phyloP scores from a whole-genome alignment of 2,329 filamentous ascomycete species.

The Mycogone perniciosa region DNA sequence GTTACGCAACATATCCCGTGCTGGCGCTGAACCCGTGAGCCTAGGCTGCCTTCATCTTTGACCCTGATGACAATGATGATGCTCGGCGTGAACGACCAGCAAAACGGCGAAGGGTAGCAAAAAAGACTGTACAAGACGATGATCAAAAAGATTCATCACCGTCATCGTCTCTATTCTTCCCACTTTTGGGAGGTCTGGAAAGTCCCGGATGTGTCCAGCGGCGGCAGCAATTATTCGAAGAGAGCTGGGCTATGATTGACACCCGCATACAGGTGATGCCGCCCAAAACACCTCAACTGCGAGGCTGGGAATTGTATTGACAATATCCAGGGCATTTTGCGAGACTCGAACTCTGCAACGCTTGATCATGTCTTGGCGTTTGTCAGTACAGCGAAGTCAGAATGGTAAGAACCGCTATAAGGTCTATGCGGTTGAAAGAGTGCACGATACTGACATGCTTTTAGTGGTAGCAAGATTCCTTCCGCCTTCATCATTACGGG shows the following conservation, averaged over 20 bases:
- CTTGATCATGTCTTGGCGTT: constrained; percentile 53
- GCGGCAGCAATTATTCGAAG: constrained; percentile 54
- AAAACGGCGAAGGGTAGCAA: constrained; percentile 52
- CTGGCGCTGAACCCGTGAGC: not conserved
- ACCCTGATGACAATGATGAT: constrained; percentile 38
- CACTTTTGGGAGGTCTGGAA: constrained; percentile 51
- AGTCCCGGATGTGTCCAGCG: constrained; percentile 40
- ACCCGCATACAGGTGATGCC: constrained; percentile 47
- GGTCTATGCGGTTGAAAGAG: not conserved
- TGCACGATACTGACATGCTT: not conserved
- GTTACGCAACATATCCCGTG: constrained; percentile 11
- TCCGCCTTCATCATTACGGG: constrained; percentile 71
- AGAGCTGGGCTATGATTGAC: constrained; percentile 60
- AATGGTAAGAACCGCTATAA: constrained; percentile 22
- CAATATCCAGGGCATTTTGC: constrained; percentile 43
- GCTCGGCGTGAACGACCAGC: constrained; percentile 34
- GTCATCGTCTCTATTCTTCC: constrained; percentile 36
- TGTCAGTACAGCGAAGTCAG: constrained; percentile 34
- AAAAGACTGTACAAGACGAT: constrained; percentile 22
- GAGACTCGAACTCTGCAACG: constrained; percentile 55
- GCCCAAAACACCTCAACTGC: not conserved
- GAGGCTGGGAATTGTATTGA: not conserved
- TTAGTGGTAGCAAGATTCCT: constrained; percentile 48
- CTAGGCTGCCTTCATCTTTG: constrained; percentile 58
- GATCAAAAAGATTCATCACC: constrained; percentile 7